These are phyloP conservation scores for Pythium dissimile DNA, from an alignment of 352 stramenopile species.

Conservation along the genomic window DNA sequence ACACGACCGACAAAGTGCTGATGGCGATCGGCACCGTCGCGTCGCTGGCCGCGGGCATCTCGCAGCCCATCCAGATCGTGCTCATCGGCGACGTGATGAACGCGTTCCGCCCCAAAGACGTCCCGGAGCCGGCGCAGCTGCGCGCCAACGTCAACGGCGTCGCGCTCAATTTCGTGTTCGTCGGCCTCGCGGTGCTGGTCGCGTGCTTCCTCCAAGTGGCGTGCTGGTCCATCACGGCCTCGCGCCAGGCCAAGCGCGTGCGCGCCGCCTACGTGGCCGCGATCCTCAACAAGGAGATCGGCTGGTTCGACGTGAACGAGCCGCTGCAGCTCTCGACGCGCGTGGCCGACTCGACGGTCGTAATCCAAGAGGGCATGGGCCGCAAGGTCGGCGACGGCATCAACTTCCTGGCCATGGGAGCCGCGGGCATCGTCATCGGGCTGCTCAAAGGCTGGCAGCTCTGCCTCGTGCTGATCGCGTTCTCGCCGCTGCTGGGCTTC, in stretches of 20 bases:
- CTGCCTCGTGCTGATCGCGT: constrained; percentile 37
- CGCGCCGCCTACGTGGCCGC: constrained; percentile 24
- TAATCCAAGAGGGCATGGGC: constrained; percentile 35
- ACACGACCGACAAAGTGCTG: constrained; percentile 47
- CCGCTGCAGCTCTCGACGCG: constrained; percentile 27
- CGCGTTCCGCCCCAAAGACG: constrained; percentile 53
- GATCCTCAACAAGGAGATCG: constrained; percentile 31
- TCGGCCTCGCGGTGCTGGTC: constrained; percentile 51
- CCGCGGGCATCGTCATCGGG: constrained; percentile 40
- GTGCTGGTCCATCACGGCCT: constrained; percentile 48
- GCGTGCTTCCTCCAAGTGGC: constrained; percentile 50
- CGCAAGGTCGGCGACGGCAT: constrained; percentile 33
- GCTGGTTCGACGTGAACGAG: constrained; percentile 25
- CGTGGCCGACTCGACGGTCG: constrained; percentile 29
- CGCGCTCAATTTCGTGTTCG: constrained; percentile 51
- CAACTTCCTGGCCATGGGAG: constrained; percentile 34
- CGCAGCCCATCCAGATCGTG: constrained; percentile 68
- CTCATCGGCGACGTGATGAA: constrained; percentile 74
- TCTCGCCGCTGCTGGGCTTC: constrained; percentile 31
- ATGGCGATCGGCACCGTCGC: constrained; percentile 50
- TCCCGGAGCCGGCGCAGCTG: constrained; percentile 29
- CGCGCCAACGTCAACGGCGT: constrained; percentile 30
- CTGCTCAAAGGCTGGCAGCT: constrained; percentile 43
- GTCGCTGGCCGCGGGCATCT: constrained; percentile 38
- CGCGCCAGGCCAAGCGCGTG: constrained; percentile 31